A percentile compares a stretch with the other conserved stretches of the same genome.
phyloP scores from a whole-genome alignment of 2,329 filamentous ascomycete species.

The Penicillium sp. region DNA sequence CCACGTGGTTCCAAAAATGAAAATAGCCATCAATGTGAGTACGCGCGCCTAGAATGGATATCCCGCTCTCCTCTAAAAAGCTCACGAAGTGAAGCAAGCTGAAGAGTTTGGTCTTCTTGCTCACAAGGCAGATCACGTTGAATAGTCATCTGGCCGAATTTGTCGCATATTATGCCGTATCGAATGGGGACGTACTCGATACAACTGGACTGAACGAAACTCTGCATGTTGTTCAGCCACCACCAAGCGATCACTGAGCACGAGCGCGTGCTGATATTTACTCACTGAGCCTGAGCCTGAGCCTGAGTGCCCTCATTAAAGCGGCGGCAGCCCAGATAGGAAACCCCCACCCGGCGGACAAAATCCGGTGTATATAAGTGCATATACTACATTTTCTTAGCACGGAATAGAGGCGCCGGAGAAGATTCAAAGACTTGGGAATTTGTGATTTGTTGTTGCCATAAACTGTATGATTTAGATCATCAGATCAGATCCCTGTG shows the following conservation, averaged over 20 bases:
- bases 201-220: too few relatives aligned
- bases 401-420: constrained; percentile 12
- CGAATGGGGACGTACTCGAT: too few relatives aligned
- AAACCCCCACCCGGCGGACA: too few relatives aligned
- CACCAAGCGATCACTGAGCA: background rate
- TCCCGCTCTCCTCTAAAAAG: background rate
- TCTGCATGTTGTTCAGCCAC: too few relatives aligned
- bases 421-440: background rate
- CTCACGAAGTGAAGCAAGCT: background rate
- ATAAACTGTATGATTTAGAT: constrained; percentile 27
- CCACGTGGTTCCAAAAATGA: background rate
- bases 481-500: constrained; percentile 23
- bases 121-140: background rate
- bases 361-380: too few relatives aligned
- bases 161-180: too few relatives aligned
- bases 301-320: too few relatives aligned
- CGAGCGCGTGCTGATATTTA: background rate
- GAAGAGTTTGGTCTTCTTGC: background rate
- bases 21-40: background rate
- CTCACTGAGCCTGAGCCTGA: too few relatives aligned
- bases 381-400: too few relatives aligned
- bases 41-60: background rate
- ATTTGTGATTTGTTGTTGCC: background rate
- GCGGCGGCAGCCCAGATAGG: too few relatives aligned
- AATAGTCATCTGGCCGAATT: too few relatives aligned